Evolutionary conservation across 2,329 filamentous ascomycete genomes (phyloP), one percentile per base, ranked within the genome.

Genomic region (Pseudocercospora crystallina): DNA sequence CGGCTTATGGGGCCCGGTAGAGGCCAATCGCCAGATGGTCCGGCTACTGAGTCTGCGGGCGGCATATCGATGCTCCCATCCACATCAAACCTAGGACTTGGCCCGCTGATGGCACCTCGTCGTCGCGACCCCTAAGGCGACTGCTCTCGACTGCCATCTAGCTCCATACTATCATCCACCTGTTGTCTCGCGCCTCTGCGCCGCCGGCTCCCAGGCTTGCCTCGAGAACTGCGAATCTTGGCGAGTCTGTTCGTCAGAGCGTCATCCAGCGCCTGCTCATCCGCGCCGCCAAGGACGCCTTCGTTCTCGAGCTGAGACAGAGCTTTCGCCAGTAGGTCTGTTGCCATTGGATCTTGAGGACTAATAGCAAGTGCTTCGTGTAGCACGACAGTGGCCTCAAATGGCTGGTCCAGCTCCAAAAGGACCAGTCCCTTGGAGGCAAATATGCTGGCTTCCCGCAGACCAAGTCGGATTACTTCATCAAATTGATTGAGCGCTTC

Each of bases 331-430:
- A 94, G 73, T 43, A 94, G 72, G 66, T 94, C 89, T 0, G 86
- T 90, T 2, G 89, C 87, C 58, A 91, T 86, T 5, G 87, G 83
- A 64, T 94, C 89, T 69, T 94, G 89, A 0, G 89, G 86, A 31
- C 82, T 80, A 15, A 92, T 83, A 0, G 88, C 86, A 12, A 94
- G 77, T 1, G 89, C 89, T 73, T 96, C 89, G 61, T 97, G 94
- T 20, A 97, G 75, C 2, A 89, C 84, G 8, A 85, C 79, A 3
- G 94, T 85, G 0, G 92, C 92, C 39, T 95, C 87, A 61, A 87
- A 86, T 0, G 83, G 81, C 43, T 82, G 79, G 12, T 82, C 83
- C 59, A 90, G 77, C 63, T 96, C 90, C 60, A 97, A 80, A 47
- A 92, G 78, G 10, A 95, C 86, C 12, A 97, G 76, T 0, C 89